phyloP scores from a whole-genome alignment of 2,329 filamentous ascomycete species.

The Verticillium dahliae region DNA sequence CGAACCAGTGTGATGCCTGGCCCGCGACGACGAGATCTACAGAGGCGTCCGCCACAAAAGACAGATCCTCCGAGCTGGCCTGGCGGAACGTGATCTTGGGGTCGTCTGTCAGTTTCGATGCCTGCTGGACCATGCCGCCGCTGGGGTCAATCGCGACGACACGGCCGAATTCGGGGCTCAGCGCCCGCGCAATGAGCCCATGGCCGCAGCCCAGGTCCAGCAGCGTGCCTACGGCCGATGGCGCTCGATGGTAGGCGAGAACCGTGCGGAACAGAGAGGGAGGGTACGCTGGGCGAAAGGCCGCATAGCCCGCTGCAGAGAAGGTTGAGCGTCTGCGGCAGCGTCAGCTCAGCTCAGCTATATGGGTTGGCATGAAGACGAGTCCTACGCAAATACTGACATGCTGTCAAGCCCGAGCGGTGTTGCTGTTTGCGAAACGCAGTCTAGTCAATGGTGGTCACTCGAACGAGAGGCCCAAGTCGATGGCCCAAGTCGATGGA shows the following conservation, averaged over 20 bases:
- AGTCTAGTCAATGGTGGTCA: neutral
- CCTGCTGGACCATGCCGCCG: conserved; percentile 48
- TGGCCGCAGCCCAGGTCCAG: conserved; percentile 61
- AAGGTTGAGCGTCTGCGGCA: conserved; percentile 45
- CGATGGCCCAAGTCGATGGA: neutral
- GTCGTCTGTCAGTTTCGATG: conserved; percentile 29
- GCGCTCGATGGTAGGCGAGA: conserved; percentile 19
- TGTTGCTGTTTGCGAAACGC: no score
- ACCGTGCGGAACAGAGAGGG: conserved; percentile 45
- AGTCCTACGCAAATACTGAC: conserved; percentile 41
- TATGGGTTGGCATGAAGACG: neutral
- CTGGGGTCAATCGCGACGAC: conserved; percentile 52
- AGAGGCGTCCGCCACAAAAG: conserved; percentile 37
- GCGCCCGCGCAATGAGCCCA: conserved; percentile 46
- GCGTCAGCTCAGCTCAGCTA: neutral
- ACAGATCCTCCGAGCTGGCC: conserved; percentile 46
- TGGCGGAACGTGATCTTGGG: conserved; percentile 41
- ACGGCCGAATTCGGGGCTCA: conserved; percentile 44
- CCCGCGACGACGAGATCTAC: conserved; percentile 46
- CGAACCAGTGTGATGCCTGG: conserved; percentile 63
- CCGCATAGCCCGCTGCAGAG: conserved; percentile 50
- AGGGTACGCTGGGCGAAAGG: conserved; percentile 55
- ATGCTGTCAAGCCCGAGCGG: conserved; percentile 20
- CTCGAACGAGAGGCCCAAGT: neutral
- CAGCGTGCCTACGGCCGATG: conserved; percentile 20